Base-by-base conservation (phyloP, 139 green algal species). In the Chlorella vulgaris region DNA sequence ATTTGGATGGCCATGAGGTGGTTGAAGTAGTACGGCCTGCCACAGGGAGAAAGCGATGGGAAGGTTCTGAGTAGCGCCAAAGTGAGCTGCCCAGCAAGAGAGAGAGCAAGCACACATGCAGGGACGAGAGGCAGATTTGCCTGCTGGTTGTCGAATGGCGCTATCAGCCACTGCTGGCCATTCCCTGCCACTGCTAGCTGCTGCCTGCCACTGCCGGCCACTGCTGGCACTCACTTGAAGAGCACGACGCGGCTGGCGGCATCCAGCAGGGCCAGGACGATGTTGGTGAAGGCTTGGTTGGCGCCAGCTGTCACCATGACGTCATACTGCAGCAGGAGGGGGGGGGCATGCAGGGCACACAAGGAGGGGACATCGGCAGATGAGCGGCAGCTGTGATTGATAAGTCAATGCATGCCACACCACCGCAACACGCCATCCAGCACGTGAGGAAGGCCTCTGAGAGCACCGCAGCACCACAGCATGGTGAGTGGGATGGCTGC, bases 11-110 rank as follows among this genome's bases (percentile, higher is more conserved):
- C 89, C 95, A 98, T 98, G 21, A 93, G 85, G 83, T 98, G 94
- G 86, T 99, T 98, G 90, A 99, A 99, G 88, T 99, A 99, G 85
- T 95, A 98, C 15, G 96, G 96, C n/a, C 55, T 62, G 70, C 2
- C 7, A 31, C 21, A 13, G 65, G 2, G 0, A 19, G 35, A 8
- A 21, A 22, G 29, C 2, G 21, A 15, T 33, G 65, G 7, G 35
- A 43, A n/a, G n/a, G n/a, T n/a, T 19, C 31, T 4, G 18, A 21
- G 38, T 18, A 38, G 7, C 7, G 28, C n/a, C 24, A 68, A 13
- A 68, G 61, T 7, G 5, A 39, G 61, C 3, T 68, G 55, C n/a
- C n/a, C n/a, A n/a, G n/a, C n/a, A n/a, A n/a, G n/a, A n/a, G n/a
- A n/a, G n/a, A n/a, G n/a, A n/a, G n/a, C n/a, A n/a, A n/a, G n/a